Evolutionary conservation across 306 rosid genomes (phyloP).

Genomic region (Ochetophila trinervis): DNA sequence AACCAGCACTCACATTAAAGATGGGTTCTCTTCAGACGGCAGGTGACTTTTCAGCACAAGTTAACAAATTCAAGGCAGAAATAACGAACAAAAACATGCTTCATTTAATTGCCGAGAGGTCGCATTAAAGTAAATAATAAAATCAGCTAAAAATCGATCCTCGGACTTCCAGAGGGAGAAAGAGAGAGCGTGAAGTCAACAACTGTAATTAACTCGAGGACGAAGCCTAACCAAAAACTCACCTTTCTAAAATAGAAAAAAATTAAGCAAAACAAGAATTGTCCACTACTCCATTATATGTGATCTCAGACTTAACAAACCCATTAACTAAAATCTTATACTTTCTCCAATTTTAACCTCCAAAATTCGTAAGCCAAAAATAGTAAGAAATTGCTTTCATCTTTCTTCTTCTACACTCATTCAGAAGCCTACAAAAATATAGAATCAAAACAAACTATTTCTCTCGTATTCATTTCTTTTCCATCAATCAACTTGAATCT

Average conservation of each 20-base stretch:
- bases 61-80: conserved; percentile 35
- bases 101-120: conserved; percentile 27
- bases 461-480: not conserved
- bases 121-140: not conserved
- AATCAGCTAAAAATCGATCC: not conserved
- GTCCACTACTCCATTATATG: not conserved
- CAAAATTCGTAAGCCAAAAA: not conserved
- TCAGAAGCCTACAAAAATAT: not conserved
- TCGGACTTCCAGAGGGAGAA: not conserved
- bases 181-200: not conserved
- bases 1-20: conserved; percentile 28
- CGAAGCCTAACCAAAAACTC: not conserved
- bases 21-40: conserved; percentile 31
- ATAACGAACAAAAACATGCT: conserved; percentile 15
- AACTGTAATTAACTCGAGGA: not conserved
- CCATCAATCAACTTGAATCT: not conserved
- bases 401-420: not conserved
- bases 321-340: not conserved
- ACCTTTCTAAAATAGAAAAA: not conserved
- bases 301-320: not conserved
- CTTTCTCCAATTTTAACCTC: not conserved
- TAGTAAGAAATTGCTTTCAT: not conserved
- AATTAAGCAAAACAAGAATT: too few species aligned
- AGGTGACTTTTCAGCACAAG: conserved; percentile 32
- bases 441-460: not conserved